A percentile compares a stretch with the other conserved stretches of the same genome.
Conservation (phyloP, 75 land plant genomes). For the Sequoia sempervirens region DNA sequence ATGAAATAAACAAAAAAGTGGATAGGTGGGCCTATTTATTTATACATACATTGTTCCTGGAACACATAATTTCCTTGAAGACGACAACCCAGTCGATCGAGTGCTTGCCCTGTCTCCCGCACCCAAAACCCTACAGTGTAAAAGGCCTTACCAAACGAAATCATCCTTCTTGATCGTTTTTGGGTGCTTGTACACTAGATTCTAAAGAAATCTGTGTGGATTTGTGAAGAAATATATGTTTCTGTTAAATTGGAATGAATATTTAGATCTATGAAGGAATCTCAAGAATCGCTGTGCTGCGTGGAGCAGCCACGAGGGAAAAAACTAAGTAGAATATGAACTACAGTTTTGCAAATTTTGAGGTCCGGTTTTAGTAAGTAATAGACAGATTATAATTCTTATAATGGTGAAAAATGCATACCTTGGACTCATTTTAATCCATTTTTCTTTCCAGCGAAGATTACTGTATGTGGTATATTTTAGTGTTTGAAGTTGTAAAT, state of each 20-base stretch:
- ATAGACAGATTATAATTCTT: too few species aligned
- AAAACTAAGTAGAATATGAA: neutral
- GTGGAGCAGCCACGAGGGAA: neutral
- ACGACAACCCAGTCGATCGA: slow-evolving; percentile 87
- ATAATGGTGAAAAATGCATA: too few species aligned
- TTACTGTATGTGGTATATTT: too few species aligned
- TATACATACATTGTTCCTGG: slow-evolving; percentile 47
- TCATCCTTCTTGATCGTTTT: slow-evolving; percentile 27
- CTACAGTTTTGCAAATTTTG: neutral
- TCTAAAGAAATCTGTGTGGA: neutral
- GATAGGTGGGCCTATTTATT: neutral
- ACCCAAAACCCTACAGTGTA: slow-evolving; percentile 88
- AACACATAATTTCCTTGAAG: slow-evolving; percentile 73
- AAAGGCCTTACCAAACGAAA: slow-evolving; percentile 53
- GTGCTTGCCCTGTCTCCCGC: slow-evolving; percentile 88
- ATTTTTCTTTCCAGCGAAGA: too few species aligned
- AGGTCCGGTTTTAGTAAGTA: neutral
- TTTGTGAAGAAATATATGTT: neutral
- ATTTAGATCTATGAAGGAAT: neutral
- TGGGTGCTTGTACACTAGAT: neutral
- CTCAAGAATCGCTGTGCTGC: neutral
- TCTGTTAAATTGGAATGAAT: neutral
- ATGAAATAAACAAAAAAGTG: neutral
- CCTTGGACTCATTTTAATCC: too few species aligned
- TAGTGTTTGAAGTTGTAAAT: too few species aligned